Percentiles rank a stretch among this genome's conserved stretches.
phyloP scores from a whole-genome alignment of 169 alveolate species.

The Cryptosporidium canis region DNA sequence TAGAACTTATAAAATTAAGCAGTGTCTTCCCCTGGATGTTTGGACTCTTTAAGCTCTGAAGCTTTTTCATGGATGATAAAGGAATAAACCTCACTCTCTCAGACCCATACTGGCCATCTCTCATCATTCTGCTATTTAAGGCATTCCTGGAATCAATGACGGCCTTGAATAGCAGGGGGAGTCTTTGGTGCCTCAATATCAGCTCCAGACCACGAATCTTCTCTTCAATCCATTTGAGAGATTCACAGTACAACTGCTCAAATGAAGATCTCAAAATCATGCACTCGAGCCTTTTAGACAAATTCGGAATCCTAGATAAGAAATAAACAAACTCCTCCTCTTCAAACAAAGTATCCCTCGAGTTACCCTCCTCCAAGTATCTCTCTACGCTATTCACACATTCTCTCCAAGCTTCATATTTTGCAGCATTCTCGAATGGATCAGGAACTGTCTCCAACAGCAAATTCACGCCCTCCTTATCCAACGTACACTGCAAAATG shows the following conservation, averaged over 20 bases:
- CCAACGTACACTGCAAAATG: slow-evolving; percentile 35
- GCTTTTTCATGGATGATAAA: slow-evolving; percentile 44
- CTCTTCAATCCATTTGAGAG: slow-evolving; percentile 63
- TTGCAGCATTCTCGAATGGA: slow-evolving; percentile 51
- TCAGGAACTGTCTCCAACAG: slow-evolving; percentile 67
- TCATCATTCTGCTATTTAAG: slow-evolving; percentile 17
- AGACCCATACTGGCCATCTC: not conserved
- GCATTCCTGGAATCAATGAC: slow-evolving; percentile 36
- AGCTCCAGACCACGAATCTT: slow-evolving; percentile 28
- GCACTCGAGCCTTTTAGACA: slow-evolving; percentile 60
- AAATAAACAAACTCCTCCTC: slow-evolving; percentile 71
- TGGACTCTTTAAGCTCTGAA: slow-evolving; percentile 48
- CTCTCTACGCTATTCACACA: slow-evolving; percentile 35
- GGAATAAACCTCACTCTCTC: slow-evolving; percentile 52
- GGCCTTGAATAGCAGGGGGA: slow-evolving; percentile 32
- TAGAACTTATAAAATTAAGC: slow-evolving; percentile 32
- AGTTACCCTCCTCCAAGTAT: slow-evolving; percentile 5
- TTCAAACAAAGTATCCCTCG: slow-evolving; percentile 24
- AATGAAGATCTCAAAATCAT: slow-evolving; percentile 65
- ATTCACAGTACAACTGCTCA: slow-evolving; percentile 52
- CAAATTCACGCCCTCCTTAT: slow-evolving; percentile 60
- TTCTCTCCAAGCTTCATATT: slow-evolving; percentile 59
- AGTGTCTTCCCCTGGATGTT: slow-evolving; percentile 47
- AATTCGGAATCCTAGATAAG: slow-evolving; percentile 50
- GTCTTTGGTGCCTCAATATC: slow-evolving; percentile 2